phyloP scores from a whole-genome alignment of 257 asterid genomes.

The Anisodus acutangulus region DNA sequence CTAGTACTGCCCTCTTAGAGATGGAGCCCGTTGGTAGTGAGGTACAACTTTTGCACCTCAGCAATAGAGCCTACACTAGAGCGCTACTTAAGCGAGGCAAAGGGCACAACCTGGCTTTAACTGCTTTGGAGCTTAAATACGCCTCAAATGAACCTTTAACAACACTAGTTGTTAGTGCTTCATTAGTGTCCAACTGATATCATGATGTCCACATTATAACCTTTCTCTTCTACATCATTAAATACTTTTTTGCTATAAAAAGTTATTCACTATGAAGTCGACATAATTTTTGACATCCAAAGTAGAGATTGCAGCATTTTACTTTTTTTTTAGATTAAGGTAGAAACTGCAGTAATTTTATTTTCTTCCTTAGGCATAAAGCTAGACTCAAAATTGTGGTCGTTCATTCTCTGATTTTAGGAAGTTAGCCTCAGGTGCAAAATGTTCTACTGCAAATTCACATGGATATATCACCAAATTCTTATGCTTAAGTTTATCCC shows the following conservation, averaged over 20 bases:
- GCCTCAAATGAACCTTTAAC: not conserved
- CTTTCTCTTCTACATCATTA: not conserved
- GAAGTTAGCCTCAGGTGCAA: conserved; percentile 20
- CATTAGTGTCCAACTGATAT: not conserved
- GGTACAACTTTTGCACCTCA: not conserved
- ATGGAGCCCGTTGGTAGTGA: not conserved
- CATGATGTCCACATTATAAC: not conserved
- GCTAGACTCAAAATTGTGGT: not conserved
- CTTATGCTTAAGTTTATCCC: not conserved
- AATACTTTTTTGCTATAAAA: not conserved
- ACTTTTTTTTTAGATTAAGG: not conserved
- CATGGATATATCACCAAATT: conserved; percentile 13
- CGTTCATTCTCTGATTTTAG: conserved; percentile 11
- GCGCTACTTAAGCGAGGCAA: not conserved
- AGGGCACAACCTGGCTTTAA: not conserved
- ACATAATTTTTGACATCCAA: not conserved
- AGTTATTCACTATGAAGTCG: not conserved
- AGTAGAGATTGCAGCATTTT: not conserved
- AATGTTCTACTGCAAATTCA: conserved; percentile 13
- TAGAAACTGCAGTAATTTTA: not conserved
- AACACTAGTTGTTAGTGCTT: not conserved
- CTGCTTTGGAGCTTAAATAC: not conserved
- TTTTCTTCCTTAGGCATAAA: not conserved
- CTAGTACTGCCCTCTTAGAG: not conserved
- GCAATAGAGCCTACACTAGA: not conserved